Conservation (phyloP, 495 filamentous ascomycete species). For the Penicillium egyptiacum region DNA sequence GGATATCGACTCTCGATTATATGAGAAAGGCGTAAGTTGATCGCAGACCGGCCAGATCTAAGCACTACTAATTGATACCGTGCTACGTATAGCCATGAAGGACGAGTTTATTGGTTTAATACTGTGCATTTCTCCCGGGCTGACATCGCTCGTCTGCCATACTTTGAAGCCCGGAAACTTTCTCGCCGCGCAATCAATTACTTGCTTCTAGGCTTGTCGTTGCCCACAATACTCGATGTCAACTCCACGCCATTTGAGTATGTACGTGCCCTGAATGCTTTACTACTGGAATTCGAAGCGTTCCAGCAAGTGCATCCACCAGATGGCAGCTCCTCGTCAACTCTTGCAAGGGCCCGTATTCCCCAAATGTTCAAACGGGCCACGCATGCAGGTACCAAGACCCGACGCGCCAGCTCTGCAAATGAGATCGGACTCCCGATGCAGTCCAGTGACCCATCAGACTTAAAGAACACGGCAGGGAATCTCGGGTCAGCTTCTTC, state of each 20-base stretch:
- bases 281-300: slow-evolving; percentile 88
- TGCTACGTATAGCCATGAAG: slow-evolving; percentile 67
- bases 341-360: slow-evolving; percentile 72
- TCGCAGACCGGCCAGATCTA: background rate
- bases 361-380: slow-evolving; percentile 86
- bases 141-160: slow-evolving; percentile 78
- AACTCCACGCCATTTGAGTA: slow-evolving; percentile 79
- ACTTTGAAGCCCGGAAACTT: slow-evolving; percentile 79
- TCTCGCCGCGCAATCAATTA: slow-evolving; percentile 87
- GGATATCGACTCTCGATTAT: slow-evolving; percentile 95
- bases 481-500: slow-evolving; percentile 41
- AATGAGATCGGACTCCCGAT: slow-evolving; percentile 64
- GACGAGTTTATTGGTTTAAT: slow-evolving; percentile 96
- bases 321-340: slow-evolving; percentile 66
- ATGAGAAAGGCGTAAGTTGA: slow-evolving; percentile 78
- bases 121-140: slow-evolving; percentile 85
- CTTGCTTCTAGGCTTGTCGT: slow-evolving; percentile 85
- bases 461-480: slow-evolving; percentile 47
- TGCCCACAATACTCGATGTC: slow-evolving; percentile 85
- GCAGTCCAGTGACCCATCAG: slow-evolving; percentile 52
- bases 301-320: slow-evolving; percentile 84
- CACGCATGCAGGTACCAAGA: slow-evolving; percentile 60
- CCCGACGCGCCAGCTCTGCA: slow-evolving; percentile 69
- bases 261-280: slow-evolving; percentile 78
- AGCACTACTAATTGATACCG: slow-evolving; percentile 4